Base-by-base conservation (phyloP, 768 basidiomycete genomes). In the Sporobolomyces pararoseus region DNA sequence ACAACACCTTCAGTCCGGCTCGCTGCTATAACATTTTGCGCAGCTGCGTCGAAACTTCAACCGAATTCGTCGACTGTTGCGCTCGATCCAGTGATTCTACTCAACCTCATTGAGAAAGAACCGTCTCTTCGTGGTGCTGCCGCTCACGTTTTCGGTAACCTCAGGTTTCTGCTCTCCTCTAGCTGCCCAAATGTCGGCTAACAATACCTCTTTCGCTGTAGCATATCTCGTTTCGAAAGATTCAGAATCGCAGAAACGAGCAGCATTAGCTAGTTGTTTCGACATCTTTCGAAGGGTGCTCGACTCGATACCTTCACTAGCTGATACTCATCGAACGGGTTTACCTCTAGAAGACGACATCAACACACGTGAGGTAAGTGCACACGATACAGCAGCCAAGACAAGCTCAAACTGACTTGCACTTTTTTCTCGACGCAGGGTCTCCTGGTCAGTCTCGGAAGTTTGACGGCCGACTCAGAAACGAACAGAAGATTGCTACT, bases 191-290 rank as follows among this genome's bases (percentile, higher is more conserved):
- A 47, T 47, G n/a, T n/a, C n/a, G n/a, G 19, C 46, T 47, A 6
- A 47, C 14, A 23, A 29, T 19, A 19, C 13, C 17, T 52, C n/a
- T 34, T 7, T 35, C 39, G 21, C n/a, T 64, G 86, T 88, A 82
- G 87, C 78, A 77, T 86, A 76, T 17, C 83, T 95, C 1, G 86
- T 90, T 3, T 81, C 83, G 23, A 92, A 94, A 72, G 85, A 91
- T 75, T 81, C 83, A 0, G 81, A 83, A 1, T 81, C 92, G 0
- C 88, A 89, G 73, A 81, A 86, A 64, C 81, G 83, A 3, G 90
- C 90, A 0, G 85, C 83, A 34, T 88, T 90, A n/a, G 85, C 85
- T 29, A 87, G 87, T 0, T 86, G 85, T 12, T 80, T 93, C 4
- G 80, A 82, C 7, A 84, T 82, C 52, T 80, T 94, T 2, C 63